A percentile compares a stretch with the other conserved stretches of the same genome.
Conservation (phyloP, 2,329 filamentous ascomycete genomes). For the Aspergillus uvarum region DNA sequence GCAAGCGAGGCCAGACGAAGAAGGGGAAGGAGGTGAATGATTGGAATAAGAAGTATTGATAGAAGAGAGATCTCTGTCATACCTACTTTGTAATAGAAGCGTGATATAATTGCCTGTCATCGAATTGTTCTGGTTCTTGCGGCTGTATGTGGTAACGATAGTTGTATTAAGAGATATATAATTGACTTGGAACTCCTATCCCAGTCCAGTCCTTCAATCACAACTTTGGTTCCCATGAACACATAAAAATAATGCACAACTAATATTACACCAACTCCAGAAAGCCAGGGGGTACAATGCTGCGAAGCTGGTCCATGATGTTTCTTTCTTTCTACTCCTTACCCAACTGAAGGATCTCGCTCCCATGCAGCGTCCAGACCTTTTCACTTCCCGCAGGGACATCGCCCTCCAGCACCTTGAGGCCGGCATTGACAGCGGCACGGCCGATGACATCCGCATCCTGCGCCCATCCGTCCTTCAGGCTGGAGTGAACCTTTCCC, state of each 20-base stretch:
- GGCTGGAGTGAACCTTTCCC: constrained; percentile 51
- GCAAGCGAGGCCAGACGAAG: constrained; percentile 36
- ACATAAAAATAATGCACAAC: background rate
- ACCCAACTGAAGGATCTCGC: constrained; percentile 37
- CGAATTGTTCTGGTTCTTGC: background rate
- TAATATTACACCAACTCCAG: too few relatives aligned
- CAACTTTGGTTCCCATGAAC: background rate
- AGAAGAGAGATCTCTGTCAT: background rate
- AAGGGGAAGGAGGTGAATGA: constrained; percentile 33
- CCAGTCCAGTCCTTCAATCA: too few relatives aligned
- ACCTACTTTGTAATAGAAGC: background rate
- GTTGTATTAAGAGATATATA: background rate
- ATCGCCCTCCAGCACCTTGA: constrained; percentile 44
- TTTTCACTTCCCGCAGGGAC: constrained; percentile 41
- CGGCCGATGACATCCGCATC: constrained; percentile 69
- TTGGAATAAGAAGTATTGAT: constrained; percentile 6
- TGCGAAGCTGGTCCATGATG: too few relatives aligned
- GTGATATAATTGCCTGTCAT: background rate
- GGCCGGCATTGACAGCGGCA: constrained; percentile 36
- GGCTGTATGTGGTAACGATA: background rate
- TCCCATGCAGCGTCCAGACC: constrained; percentile 40
- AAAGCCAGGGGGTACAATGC: too few relatives aligned
- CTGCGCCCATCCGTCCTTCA: constrained; percentile 69
- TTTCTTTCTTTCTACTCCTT: constrained; percentile 13
- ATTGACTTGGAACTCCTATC: background rate